Evolutionary conservation across 1,139 yeast genomes (phyloP).

Genomic region (Blastobotrys raffinosifermentans): DNA sequence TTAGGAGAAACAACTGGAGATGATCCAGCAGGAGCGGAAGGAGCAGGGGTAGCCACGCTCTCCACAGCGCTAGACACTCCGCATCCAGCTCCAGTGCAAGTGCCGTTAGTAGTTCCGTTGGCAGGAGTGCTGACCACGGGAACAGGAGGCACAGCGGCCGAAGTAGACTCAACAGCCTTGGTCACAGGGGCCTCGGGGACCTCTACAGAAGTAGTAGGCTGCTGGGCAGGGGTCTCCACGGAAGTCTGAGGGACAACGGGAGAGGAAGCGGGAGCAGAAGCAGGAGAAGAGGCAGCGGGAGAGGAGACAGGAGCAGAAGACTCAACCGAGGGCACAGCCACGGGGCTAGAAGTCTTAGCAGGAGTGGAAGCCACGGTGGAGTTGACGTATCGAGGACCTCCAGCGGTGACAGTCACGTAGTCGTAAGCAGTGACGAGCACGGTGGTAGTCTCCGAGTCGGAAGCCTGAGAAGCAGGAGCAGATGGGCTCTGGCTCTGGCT

Average conservation of each 20-base stretch:
- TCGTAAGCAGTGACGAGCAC: constrained; percentile 4
- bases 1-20: constrained; percentile 7
- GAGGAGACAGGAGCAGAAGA: constrained; percentile 7
- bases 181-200: constrained; percentile 4
- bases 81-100: constrained; percentile 1
- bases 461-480: constrained; percentile 9
- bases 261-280: constrained; percentile 6
- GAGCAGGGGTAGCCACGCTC: constrained; percentile 4
- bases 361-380: constrained; percentile 7
- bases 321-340: constrained; percentile 5
- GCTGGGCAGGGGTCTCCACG: constrained; percentile 1
- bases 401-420: constrained; percentile 4
- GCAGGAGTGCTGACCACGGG: not conserved
- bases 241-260: constrained; percentile 5
- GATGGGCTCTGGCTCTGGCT: too few relatives aligned
- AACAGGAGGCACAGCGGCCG: not conserved
- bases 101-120: constrained; percentile 1
- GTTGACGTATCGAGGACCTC: constrained; percentile 5
- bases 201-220: constrained; percentile 1
- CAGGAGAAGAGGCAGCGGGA: constrained; percentile 2
- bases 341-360: constrained; percentile 9
- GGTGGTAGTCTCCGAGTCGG: constrained; percentile 7
- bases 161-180: constrained; percentile 3
- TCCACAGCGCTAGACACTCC: constrained; percentile 1
- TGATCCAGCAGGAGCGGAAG: constrained; percentile 8